Base-by-base conservation (phyloP, 305 asterid species). In the Solanum chacoense region DNA sequence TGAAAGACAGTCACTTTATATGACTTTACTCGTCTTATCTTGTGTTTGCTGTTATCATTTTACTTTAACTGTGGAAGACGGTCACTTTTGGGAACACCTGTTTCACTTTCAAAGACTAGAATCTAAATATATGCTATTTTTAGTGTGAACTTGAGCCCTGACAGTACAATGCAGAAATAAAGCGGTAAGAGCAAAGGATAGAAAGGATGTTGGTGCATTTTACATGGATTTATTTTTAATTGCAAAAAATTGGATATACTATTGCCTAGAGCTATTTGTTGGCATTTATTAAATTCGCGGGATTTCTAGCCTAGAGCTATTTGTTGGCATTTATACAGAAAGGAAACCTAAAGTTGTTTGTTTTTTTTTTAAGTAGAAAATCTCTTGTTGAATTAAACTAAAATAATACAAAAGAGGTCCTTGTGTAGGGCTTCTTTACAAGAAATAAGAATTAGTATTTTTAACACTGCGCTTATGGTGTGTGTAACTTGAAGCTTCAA, bases 1-100 rank as follows among this genome's bases (percentile, higher is more conserved):
- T 0, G 96, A 94, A 93, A 96, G 98, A 88, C 98, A 93, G 92
- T 50, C 65, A 90, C 94, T n/a, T 29, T 87, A 0, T 74, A 87
- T 78, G 28, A 69, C 87, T 69, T 55, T 71, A 76, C 42, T 38
- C 45, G 28, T 85, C 73, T 22, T 87, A 86, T 87, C 16, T 80
- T 86, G 73, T 91, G 88, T 55, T 20, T 31, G 2, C 74, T 84
- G 45, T 10, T 55, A 32, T 55, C 74, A 11, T 81, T 81, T 45
- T 81, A 16, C 40, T 38, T 24, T 2, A 42, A 3, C 86, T 18
- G 38, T 28, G 38, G 32, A 63, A 26, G n/a, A 14, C 36, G 1
- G 24, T 79, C 3, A 79, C 65, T 79, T 38, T n/a, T 40, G 36
- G 69, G n/a, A 40, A 81, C 71, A 81, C 86, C 9, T 8, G 35